Conservation (phyloP, 2,329 filamentous ascomycete species). For the Hymenoscyphus infarciens region DNA sequence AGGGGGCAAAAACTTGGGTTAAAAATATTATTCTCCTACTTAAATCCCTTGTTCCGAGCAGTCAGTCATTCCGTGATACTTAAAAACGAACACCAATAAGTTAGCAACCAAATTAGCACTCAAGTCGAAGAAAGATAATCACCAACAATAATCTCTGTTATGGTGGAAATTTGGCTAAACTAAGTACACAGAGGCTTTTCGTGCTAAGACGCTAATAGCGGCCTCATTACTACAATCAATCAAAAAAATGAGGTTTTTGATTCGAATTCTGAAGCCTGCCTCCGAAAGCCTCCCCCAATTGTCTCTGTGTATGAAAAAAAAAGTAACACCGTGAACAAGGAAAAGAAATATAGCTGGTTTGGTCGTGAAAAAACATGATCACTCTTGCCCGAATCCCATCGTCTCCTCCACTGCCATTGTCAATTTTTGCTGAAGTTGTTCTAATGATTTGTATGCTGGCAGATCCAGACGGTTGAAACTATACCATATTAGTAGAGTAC, state of each 20-base stretch:
- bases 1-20: no score
- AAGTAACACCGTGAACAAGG: conserved; percentile 23
- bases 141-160: conserved; percentile 1
- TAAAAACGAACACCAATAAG: no score
- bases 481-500: conserved; percentile 22
- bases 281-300: conserved; percentile 16
- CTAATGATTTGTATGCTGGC: conserved; percentile 85
- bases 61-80: no score
- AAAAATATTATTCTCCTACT: no score
- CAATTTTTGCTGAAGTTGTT: conserved; percentile 82
- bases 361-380: conserved; percentile 21
- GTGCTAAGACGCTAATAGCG: background rate
- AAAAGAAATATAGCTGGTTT: conserved; percentile 7
- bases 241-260: background rate
- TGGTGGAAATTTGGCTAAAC: conserved; percentile 1
- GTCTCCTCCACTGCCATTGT: conserved; percentile 98
- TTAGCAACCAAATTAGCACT: no score
- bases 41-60: no score
- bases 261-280: conserved; percentile 10
- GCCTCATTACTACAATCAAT: conserved; percentile 11
- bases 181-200: conserved; percentile 15
- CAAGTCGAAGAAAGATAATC: background rate
- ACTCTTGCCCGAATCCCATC: conserved; percentile 98
- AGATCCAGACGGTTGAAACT: conserved; percentile 98
- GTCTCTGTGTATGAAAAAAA: conserved; percentile 23